Evolutionary conservation across 441 rosid genomes (phyloP).

Genomic region (Eutrema salsugineum): DNA sequence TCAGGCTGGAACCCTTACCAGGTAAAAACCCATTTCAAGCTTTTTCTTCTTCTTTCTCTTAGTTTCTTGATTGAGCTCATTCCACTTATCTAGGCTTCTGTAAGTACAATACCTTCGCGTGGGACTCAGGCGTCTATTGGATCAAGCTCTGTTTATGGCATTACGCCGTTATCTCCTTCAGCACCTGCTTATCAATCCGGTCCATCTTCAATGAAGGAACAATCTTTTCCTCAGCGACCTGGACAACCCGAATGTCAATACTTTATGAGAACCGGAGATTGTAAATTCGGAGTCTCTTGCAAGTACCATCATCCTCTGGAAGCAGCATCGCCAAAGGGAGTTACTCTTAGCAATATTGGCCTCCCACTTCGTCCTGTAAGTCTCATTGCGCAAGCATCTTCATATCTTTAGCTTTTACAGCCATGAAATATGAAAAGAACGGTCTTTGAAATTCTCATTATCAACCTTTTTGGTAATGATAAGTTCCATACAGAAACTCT

Average conservation of each 20-base stretch:
- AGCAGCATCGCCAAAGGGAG: constrained; percentile 39
- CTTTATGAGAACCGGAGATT: constrained; percentile 78
- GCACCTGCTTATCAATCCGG: constrained; percentile 52
- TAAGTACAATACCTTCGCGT: constrained; percentile 51
- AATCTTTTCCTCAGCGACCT: constrained; percentile 67
- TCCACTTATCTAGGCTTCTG: constrained; percentile 41
- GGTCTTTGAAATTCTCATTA: not conserved
- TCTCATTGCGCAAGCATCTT: not conserved
- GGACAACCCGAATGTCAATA: constrained; percentile 83
- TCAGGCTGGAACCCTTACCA: constrained; percentile 65
- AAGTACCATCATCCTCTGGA: constrained; percentile 83
- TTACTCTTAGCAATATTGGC: constrained; percentile 55
- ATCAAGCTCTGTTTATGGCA: constrained; percentile 57
- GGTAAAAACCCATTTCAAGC: constrained; percentile 36
- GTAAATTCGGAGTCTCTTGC: constrained; percentile 81
- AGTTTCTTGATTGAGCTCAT: not conserved
- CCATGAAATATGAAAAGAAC: not conserved
- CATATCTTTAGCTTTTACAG: not conserved
- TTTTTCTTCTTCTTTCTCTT: not conserved
- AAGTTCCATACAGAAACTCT: not conserved
- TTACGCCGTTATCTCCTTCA: constrained; percentile 54
- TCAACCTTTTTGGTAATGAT: not conserved
- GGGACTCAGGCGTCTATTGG: constrained; percentile 49
- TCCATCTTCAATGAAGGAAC: constrained; percentile 55
- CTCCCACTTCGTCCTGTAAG: constrained; percentile 87